Base-by-base conservation (phyloP, 495 filamentous ascomycete genomes). In the Viridothelium virens region DNA sequence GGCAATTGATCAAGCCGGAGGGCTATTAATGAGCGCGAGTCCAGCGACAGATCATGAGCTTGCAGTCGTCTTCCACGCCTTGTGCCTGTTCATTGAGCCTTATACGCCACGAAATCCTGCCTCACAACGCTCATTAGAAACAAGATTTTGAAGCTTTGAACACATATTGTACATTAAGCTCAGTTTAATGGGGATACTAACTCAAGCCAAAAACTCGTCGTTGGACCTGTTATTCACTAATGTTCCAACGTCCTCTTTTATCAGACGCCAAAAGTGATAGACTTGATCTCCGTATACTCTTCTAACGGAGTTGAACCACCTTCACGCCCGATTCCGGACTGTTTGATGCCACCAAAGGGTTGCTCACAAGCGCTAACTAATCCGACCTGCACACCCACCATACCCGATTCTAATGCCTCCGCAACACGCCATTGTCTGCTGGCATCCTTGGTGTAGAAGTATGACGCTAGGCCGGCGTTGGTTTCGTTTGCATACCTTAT, bases 361-460 rank as follows among this genome's bases (percentile, higher is more conserved):
- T 25, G 16, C 72, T 80, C 69, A 77, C 89, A 74, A 86, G 85
- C 91, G 70, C 89, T 91, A 53, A 95, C 89, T 64, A 94, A 66
- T 1, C 89, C 90, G 5, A 89, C 93, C 72, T 94, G 93, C 38
- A 92, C 87, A 66, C 90, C 91, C 25, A 94, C 88, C 91, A 96
- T 95, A 16, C 91, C 91, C 9, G 92, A 87, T 78, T 95, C 90
- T 48, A 96, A 72, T n/a, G 87, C 85, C 75, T 96, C 91, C 2
- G 91, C 88, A 16, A 96, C 87, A 62, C 91, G 79, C 75, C 85
- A 84, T 14, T 91, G 86, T 33, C 91, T 79, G 61, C 84, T 80
- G 16, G 93, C 66, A 72, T 95, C 87, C n/a, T 81, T 80, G 44
- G 85, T 89, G 79, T 87, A 95, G 80, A 96, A 92, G 74, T 96